A percentile compares a stretch with the other conserved stretches of the same genome.
These are phyloP conservation scores for Canavalia ensiformis DNA, from an alignment of 306 rosid genomes.

Conservation along the genomic window DNA sequence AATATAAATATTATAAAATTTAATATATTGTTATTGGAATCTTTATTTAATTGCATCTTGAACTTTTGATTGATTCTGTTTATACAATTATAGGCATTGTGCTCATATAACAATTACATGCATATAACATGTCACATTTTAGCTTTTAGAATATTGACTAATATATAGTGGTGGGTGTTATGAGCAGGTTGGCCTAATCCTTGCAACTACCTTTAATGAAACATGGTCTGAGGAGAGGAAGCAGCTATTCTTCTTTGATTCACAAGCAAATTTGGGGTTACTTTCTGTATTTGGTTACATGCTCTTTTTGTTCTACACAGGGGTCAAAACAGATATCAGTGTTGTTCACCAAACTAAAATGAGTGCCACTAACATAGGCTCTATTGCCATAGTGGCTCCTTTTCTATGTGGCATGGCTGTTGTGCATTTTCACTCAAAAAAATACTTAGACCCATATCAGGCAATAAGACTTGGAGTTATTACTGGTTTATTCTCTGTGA, in stretches of 20 bases:
- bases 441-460: background rate
- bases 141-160: background rate
- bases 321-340: slow-evolving; percentile 73
- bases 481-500: slow-evolving; percentile 39
- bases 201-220: slow-evolving; percentile 18
- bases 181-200: slow-evolving; percentile 48
- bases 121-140: background rate
- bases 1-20: background rate
- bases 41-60: background rate
- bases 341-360: slow-evolving; percentile 52
- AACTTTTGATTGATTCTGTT: background rate
- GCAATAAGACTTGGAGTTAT: background rate
- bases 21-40: too few relatives aligned
- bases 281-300: slow-evolving; percentile 63
- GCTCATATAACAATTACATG: background rate
- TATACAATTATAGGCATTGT: background rate
- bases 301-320: slow-evolving; percentile 66
- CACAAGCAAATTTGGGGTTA: slow-evolving; percentile 62
- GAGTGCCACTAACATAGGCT: slow-evolving; percentile 52
- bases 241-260: slow-evolving; percentile 42
- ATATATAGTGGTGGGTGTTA: background rate
- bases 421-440: background rate
- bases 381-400: slow-evolving; percentile 53
- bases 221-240: background rate
- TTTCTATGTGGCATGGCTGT: slow-evolving; percentile 40